These are phyloP conservation scores for Wallacemonas collosoma DNA, from an alignment of 208 protist species.

Conservation along the genomic window DNA sequence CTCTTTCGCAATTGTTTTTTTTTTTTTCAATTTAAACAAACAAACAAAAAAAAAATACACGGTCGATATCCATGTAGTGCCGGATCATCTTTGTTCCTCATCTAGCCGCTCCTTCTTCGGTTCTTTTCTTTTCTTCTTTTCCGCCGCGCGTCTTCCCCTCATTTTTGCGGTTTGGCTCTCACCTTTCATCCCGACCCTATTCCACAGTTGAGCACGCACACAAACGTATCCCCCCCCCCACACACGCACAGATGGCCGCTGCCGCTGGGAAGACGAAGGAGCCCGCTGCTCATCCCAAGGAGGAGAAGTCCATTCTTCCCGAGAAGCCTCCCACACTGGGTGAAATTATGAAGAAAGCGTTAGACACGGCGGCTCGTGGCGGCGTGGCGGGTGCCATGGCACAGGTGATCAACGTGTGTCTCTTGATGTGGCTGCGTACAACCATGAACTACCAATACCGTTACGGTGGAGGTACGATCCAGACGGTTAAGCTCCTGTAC, in stretches of 20 bases:
- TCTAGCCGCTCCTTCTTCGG: neutral
- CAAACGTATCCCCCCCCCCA: neutral
- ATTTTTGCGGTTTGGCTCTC: neutral
- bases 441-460: slow-evolving; percentile 32
- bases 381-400: slow-evolving; percentile 20
- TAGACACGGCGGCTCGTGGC: slow-evolving; percentile 14
- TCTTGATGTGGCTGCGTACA: slow-evolving; percentile 28
- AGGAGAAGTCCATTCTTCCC: neutral
- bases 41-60: too few relatives aligned
- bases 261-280: neutral
- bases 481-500: slow-evolving; percentile 18
- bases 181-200: too few relatives aligned
- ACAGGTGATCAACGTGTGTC: slow-evolving; percentile 24
- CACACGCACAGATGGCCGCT: neutral
- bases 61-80: too few relatives aligned
- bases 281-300: neutral
- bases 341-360: slow-evolving; percentile 13
- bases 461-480: slow-evolving; percentile 19
- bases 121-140: slow-evolving; percentile 21
- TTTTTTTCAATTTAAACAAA: neutral
- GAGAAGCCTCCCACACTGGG: slow-evolving; percentile 3
- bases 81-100: too few relatives aligned
- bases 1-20: neutral
- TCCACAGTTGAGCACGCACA: neutral
- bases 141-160: neutral